These are phyloP conservation scores for Alternaria sp. DNA, from an alignment of 2,329 filamentous ascomycete genomes.

Conservation along the genomic window DNA sequence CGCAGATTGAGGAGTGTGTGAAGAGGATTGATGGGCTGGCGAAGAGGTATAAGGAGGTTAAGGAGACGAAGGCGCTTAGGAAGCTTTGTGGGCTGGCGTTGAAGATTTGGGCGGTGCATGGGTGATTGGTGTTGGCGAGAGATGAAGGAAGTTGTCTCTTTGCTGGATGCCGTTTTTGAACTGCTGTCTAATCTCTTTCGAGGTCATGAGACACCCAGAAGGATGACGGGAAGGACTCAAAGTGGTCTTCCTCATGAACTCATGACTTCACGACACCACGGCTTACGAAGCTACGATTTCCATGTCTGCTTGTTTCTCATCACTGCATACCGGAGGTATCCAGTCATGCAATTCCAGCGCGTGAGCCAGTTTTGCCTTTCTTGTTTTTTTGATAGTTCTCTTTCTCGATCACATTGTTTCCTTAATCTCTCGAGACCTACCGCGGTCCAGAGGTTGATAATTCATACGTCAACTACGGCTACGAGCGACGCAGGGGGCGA, in stretches of 20 bases:
- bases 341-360: background rate
- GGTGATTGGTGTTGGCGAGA: background rate
- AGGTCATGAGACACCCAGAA: background rate
- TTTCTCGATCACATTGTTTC: background rate
- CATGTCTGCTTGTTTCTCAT: background rate
- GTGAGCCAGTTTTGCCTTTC: background rate
- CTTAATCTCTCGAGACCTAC: background rate
- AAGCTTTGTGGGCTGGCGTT: slow-evolving; percentile 3
- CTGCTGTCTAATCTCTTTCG: background rate
- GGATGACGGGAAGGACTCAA: background rate
- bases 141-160: background rate
- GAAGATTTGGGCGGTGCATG: slow-evolving; percentile 5
- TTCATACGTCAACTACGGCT: background rate
- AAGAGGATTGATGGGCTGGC: background rate
- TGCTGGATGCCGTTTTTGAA: background rate
- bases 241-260: background rate
- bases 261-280: background rate
- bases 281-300: background rate
- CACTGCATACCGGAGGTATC: background rate
- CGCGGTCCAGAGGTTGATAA: background rate
- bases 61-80: background rate
- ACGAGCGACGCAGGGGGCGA: background rate
- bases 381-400: background rate
- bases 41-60: background rate
- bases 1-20: slow-evolving; percentile 1